These are phyloP conservation scores for Perilla frutescens DNA, from an alignment of 257 asterid species.

Conservation along the genomic window DNA sequence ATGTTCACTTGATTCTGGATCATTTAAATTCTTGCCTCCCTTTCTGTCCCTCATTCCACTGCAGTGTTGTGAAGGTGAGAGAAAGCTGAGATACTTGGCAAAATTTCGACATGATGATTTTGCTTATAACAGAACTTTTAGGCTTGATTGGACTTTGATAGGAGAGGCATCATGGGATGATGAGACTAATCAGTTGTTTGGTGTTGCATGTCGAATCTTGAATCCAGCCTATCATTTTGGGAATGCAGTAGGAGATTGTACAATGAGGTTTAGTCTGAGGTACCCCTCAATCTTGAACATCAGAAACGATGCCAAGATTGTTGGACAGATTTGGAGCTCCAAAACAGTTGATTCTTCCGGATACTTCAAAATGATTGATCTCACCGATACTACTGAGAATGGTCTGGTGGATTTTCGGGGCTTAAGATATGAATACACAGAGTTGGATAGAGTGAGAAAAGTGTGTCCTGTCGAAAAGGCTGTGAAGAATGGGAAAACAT, in stretches of 20 bases:
- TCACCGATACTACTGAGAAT: constrained; percentile 22
- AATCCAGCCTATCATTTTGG: constrained; percentile 15
- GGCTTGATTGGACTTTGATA: constrained; percentile 35
- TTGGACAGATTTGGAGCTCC: constrained; percentile 64
- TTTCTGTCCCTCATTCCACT: constrained; percentile 40
- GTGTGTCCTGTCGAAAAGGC: constrained; percentile 36
- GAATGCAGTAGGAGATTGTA: constrained; percentile 57
- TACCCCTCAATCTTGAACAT: constrained; percentile 50
- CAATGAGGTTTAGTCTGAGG: constrained; percentile 52
- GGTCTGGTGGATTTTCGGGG: constrained; percentile 31
- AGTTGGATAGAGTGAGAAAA: constrained; percentile 39
- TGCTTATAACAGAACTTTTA: constrained; percentile 7
- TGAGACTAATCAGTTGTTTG: constrained; percentile 39
- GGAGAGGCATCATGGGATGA: constrained; percentile 74
- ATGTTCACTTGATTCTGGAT: constrained; percentile 16
- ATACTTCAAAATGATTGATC: constrained; percentile 42
- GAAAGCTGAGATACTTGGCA: constrained; percentile 40
- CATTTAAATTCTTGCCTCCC: constrained; percentile 21
- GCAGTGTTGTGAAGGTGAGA: constrained; percentile 44
- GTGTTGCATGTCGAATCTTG: constrained; percentile 58
- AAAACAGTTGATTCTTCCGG: constrained; percentile 42
- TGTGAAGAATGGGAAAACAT: constrained; percentile 32
- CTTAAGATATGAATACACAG: constrained; percentile 57
- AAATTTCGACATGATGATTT: constrained; percentile 27
- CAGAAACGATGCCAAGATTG: constrained; percentile 35